A percentile compares a stretch with the other conserved stretches of the same genome.
Evolutionary conservation across 2,329 filamentous ascomycete species (phyloP).

Genomic region (Penicillium janthinellum): DNA sequence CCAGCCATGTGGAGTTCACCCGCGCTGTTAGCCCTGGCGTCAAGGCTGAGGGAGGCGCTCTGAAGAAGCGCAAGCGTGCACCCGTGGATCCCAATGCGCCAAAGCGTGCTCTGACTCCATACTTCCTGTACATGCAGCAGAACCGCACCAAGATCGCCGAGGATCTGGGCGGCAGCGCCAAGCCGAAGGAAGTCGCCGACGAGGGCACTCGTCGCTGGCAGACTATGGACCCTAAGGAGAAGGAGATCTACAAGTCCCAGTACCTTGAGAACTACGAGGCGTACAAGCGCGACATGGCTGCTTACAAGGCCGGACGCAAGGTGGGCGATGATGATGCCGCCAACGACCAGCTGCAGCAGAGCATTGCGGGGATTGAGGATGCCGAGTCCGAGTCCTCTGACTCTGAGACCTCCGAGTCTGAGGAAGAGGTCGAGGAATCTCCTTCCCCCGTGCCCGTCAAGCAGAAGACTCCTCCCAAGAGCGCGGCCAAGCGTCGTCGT

Average conservation of each 20-base stretch:
- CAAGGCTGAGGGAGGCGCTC: slow-evolving; percentile 59
- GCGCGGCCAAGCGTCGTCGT: slow-evolving; percentile 48
- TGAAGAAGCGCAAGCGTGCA: slow-evolving; percentile 89
- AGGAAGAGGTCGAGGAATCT: slow-evolving; percentile 35
- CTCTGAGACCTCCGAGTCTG: slow-evolving; percentile 13
- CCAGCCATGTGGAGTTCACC: slow-evolving; percentile 39
- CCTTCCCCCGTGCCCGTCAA: slow-evolving; percentile 41
- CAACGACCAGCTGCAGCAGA: slow-evolving; percentile 45
- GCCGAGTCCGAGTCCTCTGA: slow-evolving; percentile 25
- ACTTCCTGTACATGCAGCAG: slow-evolving; percentile 91
- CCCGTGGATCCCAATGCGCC: slow-evolving; percentile 89
- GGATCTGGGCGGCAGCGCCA: slow-evolving; percentile 72
- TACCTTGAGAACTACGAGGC: slow-evolving; percentile 60
- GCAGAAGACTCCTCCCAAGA: slow-evolving; percentile 46
- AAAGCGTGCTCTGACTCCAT: slow-evolving; percentile 90
- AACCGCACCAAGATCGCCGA: slow-evolving; percentile 79
- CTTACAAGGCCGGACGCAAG: slow-evolving; percentile 57
- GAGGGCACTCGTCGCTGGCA: slow-evolving; percentile 87
- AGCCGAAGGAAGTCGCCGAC: slow-evolving; percentile 83
- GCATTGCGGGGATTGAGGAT: slow-evolving; percentile 40
- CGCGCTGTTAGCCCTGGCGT: slow-evolving; percentile 41
- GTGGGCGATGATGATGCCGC: slow-evolving; percentile 47
- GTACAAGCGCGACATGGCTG: slow-evolving; percentile 58
- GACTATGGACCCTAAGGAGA: slow-evolving; percentile 72
- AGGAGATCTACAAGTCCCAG: slow-evolving; percentile 61